A percentile compares a stretch with the other conserved stretches of the same genome.
These are phyloP conservation scores for Mucor indicus DNA, from an alignment of 371 early-diverging fungal genomes.

Conservation along the genomic window DNA sequence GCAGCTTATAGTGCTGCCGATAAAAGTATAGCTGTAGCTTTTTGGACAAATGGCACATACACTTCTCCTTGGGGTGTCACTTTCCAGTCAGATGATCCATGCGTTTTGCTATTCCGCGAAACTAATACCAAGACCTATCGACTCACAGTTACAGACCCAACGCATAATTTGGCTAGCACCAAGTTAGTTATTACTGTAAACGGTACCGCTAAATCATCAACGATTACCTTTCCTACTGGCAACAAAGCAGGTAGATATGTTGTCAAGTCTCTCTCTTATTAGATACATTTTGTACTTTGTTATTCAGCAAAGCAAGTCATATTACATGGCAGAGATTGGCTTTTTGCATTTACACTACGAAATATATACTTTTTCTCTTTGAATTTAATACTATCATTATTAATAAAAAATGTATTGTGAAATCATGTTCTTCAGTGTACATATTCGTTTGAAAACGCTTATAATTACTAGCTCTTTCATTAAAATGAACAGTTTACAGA, in stretches of 20 bases:
- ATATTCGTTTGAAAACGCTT: too few relatives aligned
- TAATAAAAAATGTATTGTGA: too few relatives aligned
- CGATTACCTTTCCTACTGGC: constrained; percentile 10
- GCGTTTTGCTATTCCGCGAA: constrained; percentile 8
- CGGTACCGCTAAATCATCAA: background rate
- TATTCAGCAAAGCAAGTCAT: too few relatives aligned
- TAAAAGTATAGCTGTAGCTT: constrained; percentile 18
- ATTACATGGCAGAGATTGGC: too few relatives aligned
- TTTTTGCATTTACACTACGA: too few relatives aligned
- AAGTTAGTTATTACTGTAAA: constrained; percentile 9
- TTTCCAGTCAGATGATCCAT: constrained; percentile 4
- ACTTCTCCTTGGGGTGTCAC: constrained; percentile 14
- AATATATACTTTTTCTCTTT: too few relatives aligned
- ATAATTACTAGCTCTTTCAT: too few relatives aligned
- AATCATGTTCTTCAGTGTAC: too few relatives aligned
- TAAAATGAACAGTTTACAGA: too few relatives aligned
- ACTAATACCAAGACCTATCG: background rate
- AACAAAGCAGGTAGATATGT: constrained; percentile 6
- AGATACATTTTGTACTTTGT: too few relatives aligned
- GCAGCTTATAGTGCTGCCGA: constrained; percentile 18
- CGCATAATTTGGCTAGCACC: constrained; percentile 12
- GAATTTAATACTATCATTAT: too few relatives aligned
- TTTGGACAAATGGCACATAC: constrained; percentile 24
- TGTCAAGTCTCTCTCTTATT: constrained; percentile 5
- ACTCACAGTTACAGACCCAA: constrained; percentile 22